Evolutionary conservation across 1,284 basidiomycete species (phyloP).

Genomic region (Melampsora larici-populina): DNA sequence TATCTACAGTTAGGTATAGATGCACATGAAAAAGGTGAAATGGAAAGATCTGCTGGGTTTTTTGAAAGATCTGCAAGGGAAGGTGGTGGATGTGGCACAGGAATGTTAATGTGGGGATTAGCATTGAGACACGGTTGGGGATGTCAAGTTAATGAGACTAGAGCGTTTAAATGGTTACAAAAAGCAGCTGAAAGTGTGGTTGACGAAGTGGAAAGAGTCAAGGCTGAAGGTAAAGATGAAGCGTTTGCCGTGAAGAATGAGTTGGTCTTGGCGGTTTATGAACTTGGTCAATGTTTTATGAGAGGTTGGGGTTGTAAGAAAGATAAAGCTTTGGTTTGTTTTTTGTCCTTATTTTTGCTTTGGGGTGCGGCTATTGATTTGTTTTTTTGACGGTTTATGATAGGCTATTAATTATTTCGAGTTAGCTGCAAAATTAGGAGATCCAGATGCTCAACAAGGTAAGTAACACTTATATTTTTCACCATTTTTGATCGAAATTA

Average conservation of each 20-base stretch:
- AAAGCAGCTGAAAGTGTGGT: slow-evolving; percentile 76
- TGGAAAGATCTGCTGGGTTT: slow-evolving; percentile 68
- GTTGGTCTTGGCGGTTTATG: slow-evolving; percentile 81
- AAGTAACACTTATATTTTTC: not conserved
- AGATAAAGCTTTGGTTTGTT: slow-evolving; percentile 80
- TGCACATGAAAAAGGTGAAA: slow-evolving; percentile 72
- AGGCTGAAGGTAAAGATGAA: slow-evolving; percentile 53
- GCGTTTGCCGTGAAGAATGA: slow-evolving; percentile 61
- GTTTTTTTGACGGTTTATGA: slow-evolving; percentile 44
- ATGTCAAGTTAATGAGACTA: slow-evolving; percentile 61
- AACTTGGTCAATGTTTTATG: slow-evolving; percentile 86
- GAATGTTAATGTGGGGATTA: slow-evolving; percentile 89
- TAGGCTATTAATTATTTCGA: slow-evolving; percentile 68
- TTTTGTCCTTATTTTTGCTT: slow-evolving; percentile 49
- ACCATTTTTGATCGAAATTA: not conserved
- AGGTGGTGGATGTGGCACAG: slow-evolving; percentile 75
- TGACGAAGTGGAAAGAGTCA: slow-evolving; percentile 61
- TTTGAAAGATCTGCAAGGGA: slow-evolving; percentile 76
- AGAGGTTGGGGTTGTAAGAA: slow-evolving; percentile 83
- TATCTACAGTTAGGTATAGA: slow-evolving; percentile 65
- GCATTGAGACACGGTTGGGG: slow-evolving; percentile 84
- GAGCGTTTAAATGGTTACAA: slow-evolving; percentile 76
- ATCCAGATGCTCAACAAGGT: slow-evolving; percentile 79
- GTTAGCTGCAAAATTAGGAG: slow-evolving; percentile 76
- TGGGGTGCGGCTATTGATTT: not conserved